phyloP scores from a whole-genome alignment of 108 stramenopile genomes.

The Asterionellopsis glacialis region DNA sequence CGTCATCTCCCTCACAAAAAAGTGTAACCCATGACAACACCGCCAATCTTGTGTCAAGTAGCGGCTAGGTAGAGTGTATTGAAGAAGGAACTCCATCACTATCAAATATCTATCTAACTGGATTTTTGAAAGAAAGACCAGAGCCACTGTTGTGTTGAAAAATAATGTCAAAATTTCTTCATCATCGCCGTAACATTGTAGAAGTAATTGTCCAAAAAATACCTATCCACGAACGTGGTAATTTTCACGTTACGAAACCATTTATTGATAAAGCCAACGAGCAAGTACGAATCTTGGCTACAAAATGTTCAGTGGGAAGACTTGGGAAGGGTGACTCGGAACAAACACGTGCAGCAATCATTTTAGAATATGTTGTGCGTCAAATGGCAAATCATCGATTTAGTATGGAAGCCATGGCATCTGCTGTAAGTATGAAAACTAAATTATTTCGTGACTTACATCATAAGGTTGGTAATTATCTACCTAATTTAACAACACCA shows the following conservation, averaged over 20 bases:
- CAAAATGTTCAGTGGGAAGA: slow-evolving; percentile 14
- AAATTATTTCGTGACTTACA: slow-evolving; percentile 26
- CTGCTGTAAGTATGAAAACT: slow-evolving; percentile 23
- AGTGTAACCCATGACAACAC: no score
- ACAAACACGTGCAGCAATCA: slow-evolving; percentile 20
- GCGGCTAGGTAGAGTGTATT: no score
- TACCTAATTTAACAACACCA: neutral
- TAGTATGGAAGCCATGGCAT: slow-evolving; percentile 21
- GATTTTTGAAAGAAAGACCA: no score
- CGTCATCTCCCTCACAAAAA: no score
- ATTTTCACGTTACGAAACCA: neutral
- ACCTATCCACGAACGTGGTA: neutral
- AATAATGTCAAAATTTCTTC: neutral
- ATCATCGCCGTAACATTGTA: neutral
- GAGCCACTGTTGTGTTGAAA: slow-evolving; percentile 1
- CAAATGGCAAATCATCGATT: slow-evolving; percentile 14
- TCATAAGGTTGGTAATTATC: slow-evolving; percentile 23
- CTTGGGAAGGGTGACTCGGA: slow-evolving; percentile 32
- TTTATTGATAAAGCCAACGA: neutral
- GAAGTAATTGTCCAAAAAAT: neutral
- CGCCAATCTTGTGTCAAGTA: no score
- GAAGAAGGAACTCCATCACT: no score
- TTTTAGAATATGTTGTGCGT: slow-evolving; percentile 30
- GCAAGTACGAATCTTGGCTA: slow-evolving; percentile 18
- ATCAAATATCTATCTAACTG: no score